These are phyloP conservation scores for Brassica balearica DNA, from an alignment of 441 rosid species.

Conservation along the genomic window DNA sequence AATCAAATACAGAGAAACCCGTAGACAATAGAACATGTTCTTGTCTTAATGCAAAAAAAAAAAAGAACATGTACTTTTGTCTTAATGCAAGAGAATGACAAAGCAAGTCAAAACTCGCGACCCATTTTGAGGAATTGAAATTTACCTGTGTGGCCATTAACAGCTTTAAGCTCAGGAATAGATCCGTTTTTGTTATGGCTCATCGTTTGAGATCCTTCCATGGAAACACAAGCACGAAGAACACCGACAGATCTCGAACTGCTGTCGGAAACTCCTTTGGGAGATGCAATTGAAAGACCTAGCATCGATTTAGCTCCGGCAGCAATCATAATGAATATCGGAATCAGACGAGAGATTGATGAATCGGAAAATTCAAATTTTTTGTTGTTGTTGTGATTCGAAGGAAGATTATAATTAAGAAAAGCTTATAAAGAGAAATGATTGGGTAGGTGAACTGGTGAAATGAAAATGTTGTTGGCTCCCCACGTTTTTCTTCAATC, in stretches of 20 bases:
- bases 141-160: conserved; percentile 37
- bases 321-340: conserved; percentile 34
- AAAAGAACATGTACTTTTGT: neutral
- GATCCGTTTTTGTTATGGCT: conserved; percentile 40
- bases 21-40: neutral
- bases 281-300: conserved; percentile 36
- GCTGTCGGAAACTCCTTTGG: conserved; percentile 24
- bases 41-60: neutral
- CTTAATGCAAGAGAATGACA: neutral
- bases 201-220: conserved; percentile 53
- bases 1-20: too few species aligned
- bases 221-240: conserved; percentile 51
- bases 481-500: conserved; percentile 40
- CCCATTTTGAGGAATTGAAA: neutral
- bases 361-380: neutral
- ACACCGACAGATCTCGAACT: conserved; percentile 40
- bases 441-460: conserved; percentile 39
- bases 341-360: neutral
- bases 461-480: conserved; percentile 39
- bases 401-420: conserved; percentile 9
- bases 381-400: neutral
- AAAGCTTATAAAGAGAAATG: conserved; percentile 19
- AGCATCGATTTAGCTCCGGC: conserved; percentile 41
- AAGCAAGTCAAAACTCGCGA: neutral
- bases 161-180: conserved; percentile 37